A percentile compares a stretch with the other conserved stretches of the same genome.
Conservation (phyloP, 2,329 filamentous ascomycete species). For the Xylaria sp. region DNA sequence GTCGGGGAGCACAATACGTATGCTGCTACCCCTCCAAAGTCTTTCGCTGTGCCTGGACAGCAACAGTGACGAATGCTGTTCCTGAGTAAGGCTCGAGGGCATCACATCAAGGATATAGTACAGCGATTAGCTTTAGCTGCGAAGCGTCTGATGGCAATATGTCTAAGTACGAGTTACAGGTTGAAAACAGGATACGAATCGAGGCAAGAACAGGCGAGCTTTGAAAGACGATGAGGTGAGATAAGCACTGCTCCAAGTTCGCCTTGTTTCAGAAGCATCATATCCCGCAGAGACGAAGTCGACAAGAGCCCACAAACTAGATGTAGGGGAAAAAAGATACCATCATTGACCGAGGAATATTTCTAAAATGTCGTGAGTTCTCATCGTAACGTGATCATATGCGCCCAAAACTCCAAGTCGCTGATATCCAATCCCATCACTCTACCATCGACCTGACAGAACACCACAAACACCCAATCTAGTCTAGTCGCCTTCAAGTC, state of each 20-base stretch:
- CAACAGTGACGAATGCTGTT: neutral
- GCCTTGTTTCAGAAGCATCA: neutral
- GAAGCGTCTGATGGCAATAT: too few species aligned
- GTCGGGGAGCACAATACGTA: neutral
- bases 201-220: neutral
- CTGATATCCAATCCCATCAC: neutral
- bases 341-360: neutral
- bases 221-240: neutral
- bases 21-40: conserved; percentile 10
- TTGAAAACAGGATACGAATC: neutral
- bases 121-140: too few species aligned
- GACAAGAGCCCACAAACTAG: neutral
- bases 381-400: neutral
- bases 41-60: neutral
- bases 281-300: neutral
- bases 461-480: neutral
- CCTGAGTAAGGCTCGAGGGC: neutral
- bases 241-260: neutral
- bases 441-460: neutral
- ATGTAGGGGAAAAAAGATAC: neutral
- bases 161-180: too few species aligned
- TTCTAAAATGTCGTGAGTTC: neutral
- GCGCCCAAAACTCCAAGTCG: conserved; percentile 10
- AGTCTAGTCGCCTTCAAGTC: conserved; percentile 73
- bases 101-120: too few species aligned